These are phyloP conservation scores for Penicillium egyptiacum DNA, from an alignment of 495 filamentous ascomycete genomes.

Conservation along the genomic window DNA sequence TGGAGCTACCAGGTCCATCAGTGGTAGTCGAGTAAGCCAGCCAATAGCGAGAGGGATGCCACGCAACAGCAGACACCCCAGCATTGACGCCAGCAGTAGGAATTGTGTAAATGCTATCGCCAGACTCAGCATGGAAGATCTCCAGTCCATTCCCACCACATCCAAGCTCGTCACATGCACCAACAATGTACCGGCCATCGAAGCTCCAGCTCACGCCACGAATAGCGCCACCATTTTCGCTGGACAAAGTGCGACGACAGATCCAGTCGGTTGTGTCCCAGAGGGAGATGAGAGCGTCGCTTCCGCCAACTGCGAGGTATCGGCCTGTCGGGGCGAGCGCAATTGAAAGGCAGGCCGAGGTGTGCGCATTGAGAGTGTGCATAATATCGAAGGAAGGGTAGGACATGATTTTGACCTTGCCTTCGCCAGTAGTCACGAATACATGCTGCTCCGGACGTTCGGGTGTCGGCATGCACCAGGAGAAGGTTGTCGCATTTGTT, in stretches of 20 bases:
- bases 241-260: slow-evolving; percentile 75
- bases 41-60: slow-evolving; percentile 89
- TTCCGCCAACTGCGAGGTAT: slow-evolving; percentile 84
- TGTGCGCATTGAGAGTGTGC: slow-evolving; percentile 77
- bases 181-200: slow-evolving; percentile 84
- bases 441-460: slow-evolving; percentile 48
- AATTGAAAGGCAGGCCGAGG: slow-evolving; percentile 70
- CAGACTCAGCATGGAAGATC: slow-evolving; percentile 82
- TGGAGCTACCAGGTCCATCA: slow-evolving; percentile 67
- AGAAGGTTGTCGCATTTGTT: slow-evolving; percentile 83
- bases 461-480: slow-evolving; percentile 53
- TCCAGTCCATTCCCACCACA: slow-evolving; percentile 55
- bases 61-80: slow-evolving; percentile 66
- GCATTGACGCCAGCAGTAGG: slow-evolving; percentile 58
- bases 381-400: slow-evolving; percentile 55
- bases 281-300: slow-evolving; percentile 81
- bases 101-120: slow-evolving; percentile 79
- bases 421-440: slow-evolving; percentile 81
- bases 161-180: slow-evolving; percentile 74
- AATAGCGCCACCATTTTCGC: slow-evolving; percentile 70
- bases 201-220: slow-evolving; percentile 87
- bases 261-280: slow-evolving; percentile 96
- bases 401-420: slow-evolving; percentile 74
- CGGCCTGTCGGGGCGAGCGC: slow-evolving; percentile 72
- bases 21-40: slow-evolving; percentile 85